Evolutionary conservation across 1,284 basidiomycete genomes (phyloP).

Genomic region (Apiotrichum sp.): DNA sequence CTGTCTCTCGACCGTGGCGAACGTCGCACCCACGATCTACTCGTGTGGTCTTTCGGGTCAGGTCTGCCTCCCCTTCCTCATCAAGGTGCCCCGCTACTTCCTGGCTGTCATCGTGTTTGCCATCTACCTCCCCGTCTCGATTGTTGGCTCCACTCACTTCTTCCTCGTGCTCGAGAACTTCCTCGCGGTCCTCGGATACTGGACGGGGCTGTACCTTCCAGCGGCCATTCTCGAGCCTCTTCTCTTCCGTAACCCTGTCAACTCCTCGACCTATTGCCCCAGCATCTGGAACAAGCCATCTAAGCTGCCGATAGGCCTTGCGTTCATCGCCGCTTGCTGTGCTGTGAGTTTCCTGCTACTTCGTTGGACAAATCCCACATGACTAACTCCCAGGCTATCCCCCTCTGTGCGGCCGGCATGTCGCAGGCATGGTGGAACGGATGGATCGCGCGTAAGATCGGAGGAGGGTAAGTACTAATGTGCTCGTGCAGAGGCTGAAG

Average conservation of each 20-base stretch:
- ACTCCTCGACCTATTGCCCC: constrained; percentile 32
- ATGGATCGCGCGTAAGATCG: constrained; percentile 42
- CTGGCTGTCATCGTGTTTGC: constrained; percentile 76
- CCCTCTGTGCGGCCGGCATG: constrained; percentile 40
- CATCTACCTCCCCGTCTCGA: constrained; percentile 53
- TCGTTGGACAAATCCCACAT: not conserved
- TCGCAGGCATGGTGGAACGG: constrained; percentile 46
- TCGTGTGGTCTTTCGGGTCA: constrained; percentile 77
- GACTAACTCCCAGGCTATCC: constrained; percentile 31
- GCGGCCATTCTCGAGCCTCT: constrained; percentile 41
- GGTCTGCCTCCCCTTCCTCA: constrained; percentile 60
- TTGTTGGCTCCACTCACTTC: constrained; percentile 36
- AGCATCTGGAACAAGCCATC: constrained; percentile 37
- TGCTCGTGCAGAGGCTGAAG: not conserved
- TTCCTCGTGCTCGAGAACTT: constrained; percentile 42
- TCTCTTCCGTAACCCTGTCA: constrained; percentile 41
- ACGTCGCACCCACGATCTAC: constrained; percentile 77
- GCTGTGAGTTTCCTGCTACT: constrained; percentile 24
- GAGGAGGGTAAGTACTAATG: constrained; percentile 33
- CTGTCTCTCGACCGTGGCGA: constrained; percentile 63
- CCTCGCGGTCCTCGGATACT: constrained; percentile 45
- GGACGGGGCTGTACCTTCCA: constrained; percentile 45
- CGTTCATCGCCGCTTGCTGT: constrained; percentile 27
- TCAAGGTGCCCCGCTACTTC: constrained; percentile 69
- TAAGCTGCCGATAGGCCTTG: constrained; percentile 41